Evolutionary conservation across 805 yeast genomes (phyloP).

Genomic region (Yarrowia porcina): DNA sequence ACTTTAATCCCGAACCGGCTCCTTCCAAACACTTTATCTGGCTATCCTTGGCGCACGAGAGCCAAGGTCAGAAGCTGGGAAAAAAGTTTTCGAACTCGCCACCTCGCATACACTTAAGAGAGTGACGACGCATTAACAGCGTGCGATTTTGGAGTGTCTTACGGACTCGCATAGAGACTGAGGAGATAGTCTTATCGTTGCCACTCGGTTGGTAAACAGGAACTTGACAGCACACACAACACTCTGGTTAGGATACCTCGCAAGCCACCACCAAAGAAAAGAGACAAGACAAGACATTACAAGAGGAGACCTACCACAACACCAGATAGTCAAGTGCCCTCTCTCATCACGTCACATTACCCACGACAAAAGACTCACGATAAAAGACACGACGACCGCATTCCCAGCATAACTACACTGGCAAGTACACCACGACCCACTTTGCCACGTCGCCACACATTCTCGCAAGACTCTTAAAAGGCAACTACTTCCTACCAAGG

Average conservation of each 20-base stretch:
- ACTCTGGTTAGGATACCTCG: background rate
- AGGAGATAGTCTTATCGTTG: slow-evolving; percentile 21
- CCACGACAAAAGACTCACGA: background rate
- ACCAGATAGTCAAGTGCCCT: background rate
- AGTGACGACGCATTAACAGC: slow-evolving; percentile 17
- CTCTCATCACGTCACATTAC: slow-evolving; percentile 4
- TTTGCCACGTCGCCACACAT: slow-evolving; percentile 17
- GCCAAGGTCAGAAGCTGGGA: background rate
- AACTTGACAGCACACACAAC: background rate
- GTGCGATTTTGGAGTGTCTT: slow-evolving; percentile 20
- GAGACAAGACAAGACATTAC: background rate
- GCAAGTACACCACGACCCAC: background rate
- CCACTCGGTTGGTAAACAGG: slow-evolving; percentile 6
- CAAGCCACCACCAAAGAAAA: background rate
- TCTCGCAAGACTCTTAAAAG: background rate
- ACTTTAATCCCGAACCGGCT: slow-evolving; percentile 11
- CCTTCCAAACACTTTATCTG: slow-evolving; percentile 12
- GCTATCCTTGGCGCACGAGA: slow-evolving; percentile 20
- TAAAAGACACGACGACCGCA: background rate
- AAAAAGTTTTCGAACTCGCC: slow-evolving; percentile 23
- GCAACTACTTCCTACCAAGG: background rate
- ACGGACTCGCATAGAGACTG: slow-evolving; percentile 19
- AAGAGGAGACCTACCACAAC: background rate
- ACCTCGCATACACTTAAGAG: slow-evolving; percentile 24
- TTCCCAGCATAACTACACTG: background rate